Evolutionary conservation across 2,329 filamentous ascomycete species (phyloP).

Genomic region (Berkeleyomyces rouxiae): DNA sequence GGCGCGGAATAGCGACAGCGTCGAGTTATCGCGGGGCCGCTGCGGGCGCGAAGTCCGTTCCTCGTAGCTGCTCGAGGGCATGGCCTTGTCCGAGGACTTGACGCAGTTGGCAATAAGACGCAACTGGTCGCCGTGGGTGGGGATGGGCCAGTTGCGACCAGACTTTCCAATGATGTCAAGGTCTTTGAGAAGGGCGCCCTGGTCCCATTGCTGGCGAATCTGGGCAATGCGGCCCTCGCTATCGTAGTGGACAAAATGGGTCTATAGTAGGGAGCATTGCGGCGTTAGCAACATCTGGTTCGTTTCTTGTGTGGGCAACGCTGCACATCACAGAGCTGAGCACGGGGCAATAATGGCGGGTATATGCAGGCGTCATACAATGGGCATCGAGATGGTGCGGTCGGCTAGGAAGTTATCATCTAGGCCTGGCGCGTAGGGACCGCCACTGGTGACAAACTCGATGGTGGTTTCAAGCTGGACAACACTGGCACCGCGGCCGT

Average conservation of each 20-base stretch:
- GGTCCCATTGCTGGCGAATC: slow-evolving; percentile 88
- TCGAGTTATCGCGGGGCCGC: slow-evolving; percentile 32
- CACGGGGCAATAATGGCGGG: background rate
- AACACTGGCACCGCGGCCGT: slow-evolving; percentile 57
- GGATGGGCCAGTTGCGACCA: slow-evolving; percentile 88
- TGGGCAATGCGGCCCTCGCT: slow-evolving; percentile 60
- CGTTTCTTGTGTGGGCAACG: background rate
- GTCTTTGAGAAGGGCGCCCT: slow-evolving; percentile 80
- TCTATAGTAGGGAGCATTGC: slow-evolving; percentile 29
- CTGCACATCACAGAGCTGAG: background rate
- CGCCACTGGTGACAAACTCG: slow-evolving; percentile 67
- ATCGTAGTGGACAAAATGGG: slow-evolving; percentile 80
- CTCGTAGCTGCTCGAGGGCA: background rate
- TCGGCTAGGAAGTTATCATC: slow-evolving; percentile 92
- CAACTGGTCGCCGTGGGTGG: slow-evolving; percentile 69
- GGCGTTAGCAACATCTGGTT: background rate
- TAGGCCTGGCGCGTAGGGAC: slow-evolving; percentile 70
- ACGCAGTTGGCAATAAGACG: slow-evolving; percentile 52
- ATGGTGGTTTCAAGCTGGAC: slow-evolving; percentile 70
- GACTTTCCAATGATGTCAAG: slow-evolving; percentile 83
- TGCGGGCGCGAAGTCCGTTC: slow-evolving; percentile 10
- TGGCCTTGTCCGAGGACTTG: slow-evolving; percentile 28
- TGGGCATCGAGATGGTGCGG: slow-evolving; percentile 58
- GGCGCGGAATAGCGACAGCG: slow-evolving; percentile 57
- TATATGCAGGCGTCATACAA: slow-evolving; percentile 41